Evolutionary conservation across 179 eudicot species (phyloP), one percentile per base, ranked within the genome.

Genomic region (Patellifolia procumbens): DNA sequence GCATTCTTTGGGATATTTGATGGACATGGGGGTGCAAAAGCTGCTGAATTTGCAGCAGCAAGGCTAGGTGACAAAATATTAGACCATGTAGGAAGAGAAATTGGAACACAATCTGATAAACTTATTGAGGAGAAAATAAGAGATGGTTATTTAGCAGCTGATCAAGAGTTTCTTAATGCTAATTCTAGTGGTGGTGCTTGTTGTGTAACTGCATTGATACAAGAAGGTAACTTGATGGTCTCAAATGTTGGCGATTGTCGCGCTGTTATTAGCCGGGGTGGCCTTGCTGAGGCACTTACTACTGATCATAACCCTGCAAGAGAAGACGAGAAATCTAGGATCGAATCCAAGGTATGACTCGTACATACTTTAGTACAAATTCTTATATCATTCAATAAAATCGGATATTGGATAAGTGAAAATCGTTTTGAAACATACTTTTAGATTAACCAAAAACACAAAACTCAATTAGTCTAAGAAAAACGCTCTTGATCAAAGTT

Each of bases 181-280:
- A 84, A 85, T 76, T 72, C 69, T 1, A 61, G 62, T 48, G 88
- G 95, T 29, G 92, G 95, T 39, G 28, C 86, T 70, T 91, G 95
- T 48, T 85, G 86, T 74, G 87, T 83, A 20, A 87, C 93, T 17
- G 90, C 87, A 35, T 59, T 86, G 78, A 81, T 88, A 26, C 79
- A 76, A 29, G 22, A 84, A 1, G 86, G 88, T 3, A 65, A 74
- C 1, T 77, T 89, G 28, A 51, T 85, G 15, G 89, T 90, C 65
- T 87, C 94, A 7, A 89, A 90, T 70, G 88, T 87, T 11, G 94
- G 94, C 12, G 92, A 90, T 37, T 90, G 92, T 67, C 89, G 94
- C 1, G 94, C 87, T 73, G 94, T 90, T 55, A 64, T 89, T 77
- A 84, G 91, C 29, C 80, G 80, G 24, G 87, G 84, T 60, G 93